These are phyloP conservation scores for Magnolia changhungtana DNA, from an alignment of 164 flowering plant species.

Conservation along the genomic window DNA sequence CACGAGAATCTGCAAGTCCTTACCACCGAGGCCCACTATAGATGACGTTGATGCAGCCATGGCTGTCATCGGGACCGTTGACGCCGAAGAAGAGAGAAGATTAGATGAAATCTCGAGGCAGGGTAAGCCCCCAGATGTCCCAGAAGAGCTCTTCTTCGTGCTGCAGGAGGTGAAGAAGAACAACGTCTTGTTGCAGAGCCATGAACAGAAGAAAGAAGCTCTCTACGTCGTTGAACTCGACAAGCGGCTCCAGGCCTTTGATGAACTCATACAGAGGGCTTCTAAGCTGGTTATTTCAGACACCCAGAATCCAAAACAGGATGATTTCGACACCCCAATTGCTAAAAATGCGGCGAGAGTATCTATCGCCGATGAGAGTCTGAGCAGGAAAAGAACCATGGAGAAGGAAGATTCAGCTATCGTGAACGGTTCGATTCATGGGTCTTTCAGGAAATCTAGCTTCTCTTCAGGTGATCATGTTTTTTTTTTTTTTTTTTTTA, in stretches of 20 bases:
- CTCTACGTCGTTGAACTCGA: conserved; percentile 37
- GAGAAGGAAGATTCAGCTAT: conserved; percentile 21
- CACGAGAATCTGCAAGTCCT: conserved; percentile 49
- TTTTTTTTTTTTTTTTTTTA: neutral
- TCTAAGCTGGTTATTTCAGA: conserved; percentile 43
- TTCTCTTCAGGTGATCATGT: conserved; percentile 29
- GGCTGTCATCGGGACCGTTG: conserved; percentile 36
- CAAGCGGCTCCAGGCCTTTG: conserved; percentile 35
- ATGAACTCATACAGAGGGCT: conserved; percentile 58
- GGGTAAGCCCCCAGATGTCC: conserved; percentile 35
- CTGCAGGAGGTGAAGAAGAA: conserved; percentile 36
- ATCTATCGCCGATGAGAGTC: conserved; percentile 25
- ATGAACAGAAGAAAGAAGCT: conserved; percentile 61
- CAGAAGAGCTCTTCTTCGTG: conserved; percentile 51
- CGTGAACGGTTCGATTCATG: conserved; percentile 25
- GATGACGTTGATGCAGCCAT: conserved; percentile 67
- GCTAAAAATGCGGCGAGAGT: conserved; percentile 26
- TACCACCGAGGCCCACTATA: conserved; percentile 59
- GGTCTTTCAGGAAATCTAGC: conserved; percentile 27
- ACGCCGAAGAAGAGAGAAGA: conserved; percentile 38
- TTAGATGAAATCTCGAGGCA: conserved; percentile 44
- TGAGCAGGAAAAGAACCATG: conserved; percentile 24
- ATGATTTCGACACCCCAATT: conserved; percentile 19
- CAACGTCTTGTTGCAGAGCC: conserved; percentile 39
- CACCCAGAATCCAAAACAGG: conserved; percentile 23